A percentile compares a stretch with the other conserved stretches of the same genome.
Conservation (phyloP, 805 yeast genomes). For the Monosporozyma aquatica region DNA sequence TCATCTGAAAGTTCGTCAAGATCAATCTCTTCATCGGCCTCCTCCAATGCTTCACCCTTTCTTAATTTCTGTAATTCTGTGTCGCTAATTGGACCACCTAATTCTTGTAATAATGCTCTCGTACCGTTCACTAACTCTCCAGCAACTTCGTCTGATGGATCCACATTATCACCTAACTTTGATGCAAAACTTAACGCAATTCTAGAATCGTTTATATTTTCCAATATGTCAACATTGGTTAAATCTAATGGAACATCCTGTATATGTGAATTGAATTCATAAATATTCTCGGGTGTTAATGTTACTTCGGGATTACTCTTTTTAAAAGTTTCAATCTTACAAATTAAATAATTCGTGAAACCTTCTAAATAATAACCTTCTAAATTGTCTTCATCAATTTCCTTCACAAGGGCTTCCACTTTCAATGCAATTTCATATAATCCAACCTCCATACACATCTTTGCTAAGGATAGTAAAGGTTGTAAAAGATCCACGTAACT, state of each 20-base stretch:
- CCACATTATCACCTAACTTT: conserved; percentile 36
- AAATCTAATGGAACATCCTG: conserved; percentile 33
- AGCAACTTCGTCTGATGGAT: conserved; percentile 40
- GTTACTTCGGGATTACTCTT: conserved; percentile 13
- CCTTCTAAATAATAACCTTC: conserved; percentile 82
- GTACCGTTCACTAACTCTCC: conserved; percentile 52
- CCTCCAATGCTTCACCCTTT: conserved; percentile 34
- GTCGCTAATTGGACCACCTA: conserved; percentile 56
- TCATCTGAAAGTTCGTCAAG: conserved; percentile 10
- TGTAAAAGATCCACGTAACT: conserved; percentile 63
- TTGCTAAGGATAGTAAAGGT: conserved; percentile 62
- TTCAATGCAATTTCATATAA: conserved; percentile 55
- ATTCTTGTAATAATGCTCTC: conserved; percentile 37
- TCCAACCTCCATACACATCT: conserved; percentile 71
- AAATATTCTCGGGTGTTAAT: conserved; percentile 24
- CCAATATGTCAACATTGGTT: conserved; percentile 27
- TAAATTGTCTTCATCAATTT: conserved; percentile 73
- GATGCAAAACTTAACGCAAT: conserved; percentile 34
- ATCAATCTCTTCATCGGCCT: conserved; percentile 27
- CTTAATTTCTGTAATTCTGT: conserved; percentile 22
- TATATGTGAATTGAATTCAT: conserved; percentile 28
- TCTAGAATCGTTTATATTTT: conserved; percentile 28
- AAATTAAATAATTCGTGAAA: conserved; percentile 51
- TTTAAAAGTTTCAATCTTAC: conserved; percentile 29
- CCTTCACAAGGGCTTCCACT: conserved; percentile 59